Evolutionary conservation across 225 moss, liverwort and hornwort genomes (phyloP).

Genomic region (Pseudoscleropodium purum): DNA sequence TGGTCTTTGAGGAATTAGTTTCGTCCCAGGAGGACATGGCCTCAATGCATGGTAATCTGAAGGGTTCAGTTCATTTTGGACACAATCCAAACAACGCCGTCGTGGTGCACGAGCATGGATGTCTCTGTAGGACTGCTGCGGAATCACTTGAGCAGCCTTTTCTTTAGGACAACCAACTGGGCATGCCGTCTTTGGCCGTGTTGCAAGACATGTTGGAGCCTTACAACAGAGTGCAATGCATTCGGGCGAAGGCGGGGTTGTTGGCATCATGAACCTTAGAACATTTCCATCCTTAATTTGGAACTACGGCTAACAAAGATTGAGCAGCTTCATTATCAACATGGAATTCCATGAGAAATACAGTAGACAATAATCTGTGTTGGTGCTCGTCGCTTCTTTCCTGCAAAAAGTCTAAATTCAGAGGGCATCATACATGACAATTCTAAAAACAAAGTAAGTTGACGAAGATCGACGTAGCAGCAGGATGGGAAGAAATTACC

Average conservation of each 20-base stretch:
- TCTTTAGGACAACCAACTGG: constrained; percentile 4
- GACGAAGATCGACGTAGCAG: background rate
- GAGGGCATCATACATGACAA: background rate
- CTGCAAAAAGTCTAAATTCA: background rate
- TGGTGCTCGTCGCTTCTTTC: background rate
- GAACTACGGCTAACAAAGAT: background rate
- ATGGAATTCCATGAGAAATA: background rate
- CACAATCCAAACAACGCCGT: background rate
- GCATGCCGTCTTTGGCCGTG: background rate
- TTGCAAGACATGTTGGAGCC: background rate
- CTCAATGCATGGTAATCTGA: background rate
- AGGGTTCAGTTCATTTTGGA: background rate
- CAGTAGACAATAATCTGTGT: background rate
- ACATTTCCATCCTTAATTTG: background rate
- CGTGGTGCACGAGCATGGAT: constrained; percentile 6
- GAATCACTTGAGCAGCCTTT: background rate
- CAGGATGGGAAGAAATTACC: background rate
- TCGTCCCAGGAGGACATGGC: background rate
- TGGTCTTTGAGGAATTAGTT: background rate
- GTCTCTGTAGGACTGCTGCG: constrained; percentile 1
- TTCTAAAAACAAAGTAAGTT: background rate
- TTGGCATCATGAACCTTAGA: background rate
- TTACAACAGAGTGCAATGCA: background rate
- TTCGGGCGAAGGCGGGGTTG: background rate
- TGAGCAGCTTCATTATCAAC: background rate